These are phyloP conservation scores for Fraxinus ornus DNA, from an alignment of 305 asterid genomes.

Conservation along the genomic window DNA sequence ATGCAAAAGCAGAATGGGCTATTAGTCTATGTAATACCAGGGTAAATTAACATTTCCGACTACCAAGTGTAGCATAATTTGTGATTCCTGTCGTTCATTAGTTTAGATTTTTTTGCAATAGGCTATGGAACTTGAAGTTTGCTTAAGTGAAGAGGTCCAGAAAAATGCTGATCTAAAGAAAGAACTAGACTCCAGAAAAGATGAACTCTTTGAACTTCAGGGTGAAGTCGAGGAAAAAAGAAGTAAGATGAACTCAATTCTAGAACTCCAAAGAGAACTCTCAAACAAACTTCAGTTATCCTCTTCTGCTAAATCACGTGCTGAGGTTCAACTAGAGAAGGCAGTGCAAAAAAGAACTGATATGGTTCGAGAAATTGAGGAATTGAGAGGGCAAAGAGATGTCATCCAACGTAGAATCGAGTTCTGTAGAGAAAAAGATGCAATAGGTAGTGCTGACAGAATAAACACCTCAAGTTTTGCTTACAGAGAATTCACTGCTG, in stretches of 20 bases:
- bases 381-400: constrained; percentile 47
- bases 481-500: constrained; percentile 51
- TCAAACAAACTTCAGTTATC: constrained; percentile 48
- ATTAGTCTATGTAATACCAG: constrained; percentile 38
- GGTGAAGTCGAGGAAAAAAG: constrained; percentile 48
- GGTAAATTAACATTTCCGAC: constrained; percentile 36
- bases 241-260: constrained; percentile 43
- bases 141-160: constrained; percentile 33
- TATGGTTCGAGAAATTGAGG: constrained; percentile 55
- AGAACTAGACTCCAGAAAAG: constrained; percentile 38
- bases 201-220: constrained; percentile 41
- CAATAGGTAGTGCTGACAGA: constrained; percentile 37
- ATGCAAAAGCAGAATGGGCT: constrained; percentile 56
- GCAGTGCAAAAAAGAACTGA: constrained; percentile 37
- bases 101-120: constrained; percentile 1
- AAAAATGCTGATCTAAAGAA: constrained; percentile 39
- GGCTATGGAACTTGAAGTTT: constrained; percentile 52
- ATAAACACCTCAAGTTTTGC: constrained; percentile 31
- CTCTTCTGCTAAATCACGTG: constrained; percentile 40
- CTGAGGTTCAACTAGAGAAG: constrained; percentile 51
- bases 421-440: constrained; percentile 65
- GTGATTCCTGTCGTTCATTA: constrained; percentile 8
- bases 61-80: not conserved
- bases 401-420: constrained; percentile 57
- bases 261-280: constrained; percentile 56